A percentile compares a stretch with the other conserved stretches of the same genome.
Conservation (phyloP, 176 grass and related monocot species). For the Rhynchospora breviuscula region DNA sequence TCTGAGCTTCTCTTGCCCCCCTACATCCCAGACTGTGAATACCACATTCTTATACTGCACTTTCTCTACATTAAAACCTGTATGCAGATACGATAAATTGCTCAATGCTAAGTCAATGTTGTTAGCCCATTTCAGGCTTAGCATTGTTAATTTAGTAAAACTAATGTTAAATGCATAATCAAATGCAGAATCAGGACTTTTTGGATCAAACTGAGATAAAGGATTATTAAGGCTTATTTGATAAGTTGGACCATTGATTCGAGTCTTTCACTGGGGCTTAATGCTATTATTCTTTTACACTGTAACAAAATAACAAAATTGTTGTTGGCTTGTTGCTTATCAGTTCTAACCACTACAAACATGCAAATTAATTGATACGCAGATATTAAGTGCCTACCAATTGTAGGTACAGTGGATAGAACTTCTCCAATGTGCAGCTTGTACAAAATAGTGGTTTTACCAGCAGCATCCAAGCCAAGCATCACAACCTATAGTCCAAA, state of each 20-base stretch:
- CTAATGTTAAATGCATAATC: not conserved
- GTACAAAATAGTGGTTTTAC: constrained; percentile 29
- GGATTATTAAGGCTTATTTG: too few relatives aligned
- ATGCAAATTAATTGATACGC: constrained; percentile 1
- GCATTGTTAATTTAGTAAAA: too few relatives aligned
- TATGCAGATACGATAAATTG: not conserved
- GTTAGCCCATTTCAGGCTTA: not conserved
- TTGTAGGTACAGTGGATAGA: constrained; percentile 27
- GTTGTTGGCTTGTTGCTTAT: not conserved
- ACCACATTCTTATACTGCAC: constrained; percentile 29
- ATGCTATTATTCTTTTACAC: not conserved
- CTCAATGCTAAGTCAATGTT: constrained; percentile 6
- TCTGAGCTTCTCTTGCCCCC: constrained; percentile 24
- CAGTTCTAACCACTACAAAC: not conserved
- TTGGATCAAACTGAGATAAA: not conserved
- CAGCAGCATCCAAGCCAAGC: constrained; percentile 27
- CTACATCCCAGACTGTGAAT: constrained; percentile 26
- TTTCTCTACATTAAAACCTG: constrained; percentile 30
- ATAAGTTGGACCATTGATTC: not conserved
- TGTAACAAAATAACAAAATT: not conserved
- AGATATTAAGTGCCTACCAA: not conserved
- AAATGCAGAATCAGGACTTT: not conserved
- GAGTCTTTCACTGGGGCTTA: not conserved
- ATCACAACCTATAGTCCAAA: constrained; percentile 22
- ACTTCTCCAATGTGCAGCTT: constrained; percentile 30